phyloP scores from a whole-genome alignment of 768 basidiomycete genomes.

The Auriscalpium vulgare region DNA sequence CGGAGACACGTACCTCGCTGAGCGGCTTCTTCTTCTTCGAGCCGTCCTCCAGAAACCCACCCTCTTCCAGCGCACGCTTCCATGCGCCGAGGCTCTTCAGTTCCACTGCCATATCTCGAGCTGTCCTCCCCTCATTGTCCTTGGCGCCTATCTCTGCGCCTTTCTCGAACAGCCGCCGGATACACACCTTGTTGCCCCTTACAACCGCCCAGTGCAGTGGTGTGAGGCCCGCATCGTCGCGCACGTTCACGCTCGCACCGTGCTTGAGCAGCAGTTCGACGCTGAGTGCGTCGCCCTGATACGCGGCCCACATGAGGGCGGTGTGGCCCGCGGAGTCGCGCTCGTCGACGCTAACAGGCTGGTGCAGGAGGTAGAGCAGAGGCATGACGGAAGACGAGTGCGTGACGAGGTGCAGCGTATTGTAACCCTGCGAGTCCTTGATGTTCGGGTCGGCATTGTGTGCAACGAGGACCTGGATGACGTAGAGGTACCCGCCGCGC shows the following conservation, averaged over 20 bases:
- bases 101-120: constrained; percentile 91
- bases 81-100: constrained; percentile 87
- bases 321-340: constrained; percentile 91
- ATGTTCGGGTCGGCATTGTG: constrained; percentile 92
- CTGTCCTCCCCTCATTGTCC: constrained; percentile 79
- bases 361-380: constrained; percentile 82
- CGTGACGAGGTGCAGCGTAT: constrained; percentile 89
- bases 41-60: constrained; percentile 74
- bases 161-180: constrained; percentile 76
- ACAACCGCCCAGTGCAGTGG: constrained; percentile 98
- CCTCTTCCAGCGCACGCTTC: constrained; percentile 83
- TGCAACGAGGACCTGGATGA: constrained; percentile 85
- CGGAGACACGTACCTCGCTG: constrained; percentile 46
- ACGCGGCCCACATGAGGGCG: constrained; percentile 96
- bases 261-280: constrained; percentile 86
- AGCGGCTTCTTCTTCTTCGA: constrained; percentile 57
- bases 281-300: constrained; percentile 94
- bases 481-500: constrained; percentile 91
- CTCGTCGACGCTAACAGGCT: constrained; percentile 88
- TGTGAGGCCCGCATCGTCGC: constrained; percentile 77
- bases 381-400: constrained; percentile 96
- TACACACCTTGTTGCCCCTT: constrained; percentile 83
- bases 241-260: constrained; percentile 69
- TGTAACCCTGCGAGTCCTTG: constrained; percentile 91
- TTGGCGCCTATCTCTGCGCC: constrained; percentile 77